A percentile compares a stretch with the other conserved stretches of the same genome.
These are phyloP conservation scores for Carex arenaria DNA, from an alignment of 202 grass and related monocot genomes.

Conservation along the genomic window DNA sequence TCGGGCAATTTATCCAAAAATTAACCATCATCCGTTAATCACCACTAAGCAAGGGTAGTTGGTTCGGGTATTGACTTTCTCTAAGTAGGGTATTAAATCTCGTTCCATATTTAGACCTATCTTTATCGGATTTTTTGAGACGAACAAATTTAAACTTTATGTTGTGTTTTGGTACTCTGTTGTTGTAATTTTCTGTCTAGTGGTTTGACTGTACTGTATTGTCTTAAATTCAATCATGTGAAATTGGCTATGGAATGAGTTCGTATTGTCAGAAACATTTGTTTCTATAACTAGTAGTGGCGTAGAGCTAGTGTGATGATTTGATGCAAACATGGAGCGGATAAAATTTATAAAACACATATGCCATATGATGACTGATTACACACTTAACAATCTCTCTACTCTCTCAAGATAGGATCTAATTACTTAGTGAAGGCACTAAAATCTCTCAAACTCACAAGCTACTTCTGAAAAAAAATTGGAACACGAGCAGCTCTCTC, in stretches of 20 bases:
- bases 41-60: conserved; percentile 76
- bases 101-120: neutral
- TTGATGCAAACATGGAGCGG: neutral
- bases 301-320: neutral
- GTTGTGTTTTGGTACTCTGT: conserved; percentile 14
- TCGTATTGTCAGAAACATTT: neutral
- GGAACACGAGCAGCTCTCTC: too few relatives aligned
- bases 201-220: conserved; percentile 18
- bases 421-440: too few relatives aligned
- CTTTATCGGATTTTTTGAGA: neutral
- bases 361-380: neutral
- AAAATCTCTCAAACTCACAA: too few relatives aligned
- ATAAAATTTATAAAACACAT: neutral
- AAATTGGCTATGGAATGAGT: conserved; percentile 9
- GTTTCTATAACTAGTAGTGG: neutral
- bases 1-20: conserved; percentile 27
- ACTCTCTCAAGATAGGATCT: too few relatives aligned
- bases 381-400: neutral
- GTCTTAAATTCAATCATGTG: conserved; percentile 10
- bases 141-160: conserved; percentile 16
- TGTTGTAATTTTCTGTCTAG: conserved; percentile 17
- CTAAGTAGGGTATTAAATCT: conserved; percentile 29
- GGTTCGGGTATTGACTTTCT: conserved; percentile 99
- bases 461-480: too few relatives aligned
- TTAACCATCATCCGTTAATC: conserved; percentile 7